Conservation (phyloP, 495 filamentous ascomycete species). For the Chaetomium fimeti region DNA sequence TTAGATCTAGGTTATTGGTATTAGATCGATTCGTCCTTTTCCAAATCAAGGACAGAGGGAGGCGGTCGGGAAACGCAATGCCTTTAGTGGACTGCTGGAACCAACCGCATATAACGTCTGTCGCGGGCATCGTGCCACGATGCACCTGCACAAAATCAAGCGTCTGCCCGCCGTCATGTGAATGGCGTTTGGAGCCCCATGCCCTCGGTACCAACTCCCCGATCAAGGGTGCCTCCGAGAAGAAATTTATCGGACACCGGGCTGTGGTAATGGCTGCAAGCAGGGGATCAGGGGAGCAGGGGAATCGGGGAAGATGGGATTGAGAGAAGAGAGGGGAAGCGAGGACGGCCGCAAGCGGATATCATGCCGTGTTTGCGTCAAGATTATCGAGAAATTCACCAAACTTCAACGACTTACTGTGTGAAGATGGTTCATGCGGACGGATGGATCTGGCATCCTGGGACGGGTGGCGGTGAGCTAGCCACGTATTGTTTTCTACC, state of each 20-base stretch:
- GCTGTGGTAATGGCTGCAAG: background rate
- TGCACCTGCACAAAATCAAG: slow-evolving; percentile 7
- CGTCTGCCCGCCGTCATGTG: slow-evolving; percentile 9
- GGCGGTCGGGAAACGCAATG: background rate
- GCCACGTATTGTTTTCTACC: slow-evolving; percentile 8
- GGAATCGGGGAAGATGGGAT: background rate
- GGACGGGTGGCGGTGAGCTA: slow-evolving; percentile 3
- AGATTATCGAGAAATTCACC: background rate
- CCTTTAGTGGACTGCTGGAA: background rate
- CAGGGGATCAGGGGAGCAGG: background rate
- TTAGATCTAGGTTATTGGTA: slow-evolving; percentile 4
- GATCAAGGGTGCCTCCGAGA: background rate
- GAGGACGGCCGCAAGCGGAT: background rate
- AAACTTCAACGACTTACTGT: background rate
- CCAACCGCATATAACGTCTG: slow-evolving; percentile 14
- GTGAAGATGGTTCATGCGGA: background rate
- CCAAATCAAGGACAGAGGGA: background rate
- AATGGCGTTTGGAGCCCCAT: background rate
- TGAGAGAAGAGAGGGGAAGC: background rate
- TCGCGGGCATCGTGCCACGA: background rate
- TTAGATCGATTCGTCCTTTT: background rate
- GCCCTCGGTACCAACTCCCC: background rate
- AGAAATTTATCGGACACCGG: too few species aligned
- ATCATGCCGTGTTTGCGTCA: background rate
- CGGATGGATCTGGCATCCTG: background rate